Evolutionary conservation across 164 flowering plant genomes (phyloP).

Genomic region (Magnolia changhungtana): DNA sequence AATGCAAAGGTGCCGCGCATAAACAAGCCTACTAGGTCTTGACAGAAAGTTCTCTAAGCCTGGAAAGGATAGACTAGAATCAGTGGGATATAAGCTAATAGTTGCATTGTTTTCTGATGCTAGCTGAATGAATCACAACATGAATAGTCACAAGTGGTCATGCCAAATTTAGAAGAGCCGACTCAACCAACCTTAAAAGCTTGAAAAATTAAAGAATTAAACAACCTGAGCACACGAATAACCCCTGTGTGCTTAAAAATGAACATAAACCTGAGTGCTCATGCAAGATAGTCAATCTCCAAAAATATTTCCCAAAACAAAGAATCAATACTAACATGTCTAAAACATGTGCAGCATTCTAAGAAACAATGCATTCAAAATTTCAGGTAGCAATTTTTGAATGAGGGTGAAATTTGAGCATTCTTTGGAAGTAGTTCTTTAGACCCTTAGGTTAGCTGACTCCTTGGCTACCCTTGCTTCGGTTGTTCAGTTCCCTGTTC

Average conservation of each 20-base stretch:
- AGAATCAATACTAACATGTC: background rate
- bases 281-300: background rate
- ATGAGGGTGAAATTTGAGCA: too few relatives aligned
- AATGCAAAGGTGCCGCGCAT: background rate
- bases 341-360: background rate
- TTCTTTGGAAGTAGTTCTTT: background rate
- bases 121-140: background rate
- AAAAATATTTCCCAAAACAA: background rate
- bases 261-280: background rate
- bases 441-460: too few relatives aligned
- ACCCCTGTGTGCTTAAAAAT: too few relatives aligned
- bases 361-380: background rate
- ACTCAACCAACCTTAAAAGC: too few relatives aligned
- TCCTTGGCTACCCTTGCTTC: too few relatives aligned
- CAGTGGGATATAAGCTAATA: background rate
- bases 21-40: background rate
- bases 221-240: too few relatives aligned
- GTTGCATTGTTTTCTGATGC: background rate
- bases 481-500: too few relatives aligned
- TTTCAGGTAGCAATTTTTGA: background rate
- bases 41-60: background rate
- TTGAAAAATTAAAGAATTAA: too few relatives aligned
- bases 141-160: background rate
- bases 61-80: background rate
- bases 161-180: too few relatives aligned